phyloP scores from a whole-genome alignment of 257 asterid genomes.

The Primulina huaijiensis region DNA sequence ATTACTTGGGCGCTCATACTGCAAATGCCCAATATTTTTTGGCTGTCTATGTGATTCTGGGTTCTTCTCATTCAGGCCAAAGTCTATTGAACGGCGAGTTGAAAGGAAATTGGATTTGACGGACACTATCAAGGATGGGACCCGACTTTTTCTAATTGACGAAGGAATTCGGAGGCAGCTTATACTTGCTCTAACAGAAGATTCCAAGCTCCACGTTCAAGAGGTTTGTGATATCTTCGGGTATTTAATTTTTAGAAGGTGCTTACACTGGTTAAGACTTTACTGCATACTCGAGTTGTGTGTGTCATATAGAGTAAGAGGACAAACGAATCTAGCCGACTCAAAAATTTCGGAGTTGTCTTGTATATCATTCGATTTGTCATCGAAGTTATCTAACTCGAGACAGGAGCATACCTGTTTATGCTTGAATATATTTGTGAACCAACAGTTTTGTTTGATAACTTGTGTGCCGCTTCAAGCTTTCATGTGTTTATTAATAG shows the following conservation, averaged over 20 bases:
- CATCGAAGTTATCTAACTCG: no score
- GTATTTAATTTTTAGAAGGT: neutral
- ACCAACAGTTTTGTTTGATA: no score
- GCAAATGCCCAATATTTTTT: slow-evolving; percentile 2
- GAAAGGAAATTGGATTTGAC: slow-evolving; percentile 81
- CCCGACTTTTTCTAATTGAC: slow-evolving; percentile 86
- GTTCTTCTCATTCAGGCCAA: slow-evolving; percentile 41
- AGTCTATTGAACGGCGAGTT: slow-evolving; percentile 42
- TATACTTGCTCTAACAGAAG: slow-evolving; percentile 96
- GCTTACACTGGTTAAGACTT: slow-evolving; percentile 4
- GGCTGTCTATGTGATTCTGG: slow-evolving; percentile 15
- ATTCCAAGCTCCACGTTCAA: slow-evolving; percentile 92
- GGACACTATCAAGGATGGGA: slow-evolving; percentile 94
- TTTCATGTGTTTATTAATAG: no score
- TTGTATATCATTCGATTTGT: no score
- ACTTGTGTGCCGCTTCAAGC: no score
- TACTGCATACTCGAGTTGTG: neutral
- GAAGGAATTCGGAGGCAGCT: slow-evolving; percentile 96
- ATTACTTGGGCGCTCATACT: neutral
- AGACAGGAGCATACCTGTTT: no score
- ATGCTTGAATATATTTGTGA: no score
- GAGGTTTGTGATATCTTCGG: slow-evolving; percentile 53
- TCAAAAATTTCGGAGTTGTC: no score
- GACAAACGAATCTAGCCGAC: no score
- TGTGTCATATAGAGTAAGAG: neutral